phyloP scores from a whole-genome alignment of 495 filamentous ascomycete species.

The Tuber indicum region DNA sequence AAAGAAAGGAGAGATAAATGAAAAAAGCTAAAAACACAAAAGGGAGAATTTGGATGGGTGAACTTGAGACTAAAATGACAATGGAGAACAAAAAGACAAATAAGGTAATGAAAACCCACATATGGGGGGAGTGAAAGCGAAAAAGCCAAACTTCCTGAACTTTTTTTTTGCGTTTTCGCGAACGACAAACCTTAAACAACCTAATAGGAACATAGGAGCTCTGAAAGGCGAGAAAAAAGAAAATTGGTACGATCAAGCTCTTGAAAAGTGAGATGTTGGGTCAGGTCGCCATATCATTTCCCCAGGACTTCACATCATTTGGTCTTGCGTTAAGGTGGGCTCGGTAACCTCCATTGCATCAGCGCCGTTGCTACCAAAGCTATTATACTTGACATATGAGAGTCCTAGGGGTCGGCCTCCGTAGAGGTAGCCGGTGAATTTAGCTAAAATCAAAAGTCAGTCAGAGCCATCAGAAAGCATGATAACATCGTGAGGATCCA shows the following conservation, averaged over 20 bases:
- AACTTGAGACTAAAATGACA: slow-evolving; percentile 29
- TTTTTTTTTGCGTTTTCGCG: neutral
- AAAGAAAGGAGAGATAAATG: neutral
- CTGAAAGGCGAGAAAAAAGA: slow-evolving; percentile 17
- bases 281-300: slow-evolving; percentile 11
- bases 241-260: slow-evolving; percentile 19
- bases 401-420: slow-evolving; percentile 90
- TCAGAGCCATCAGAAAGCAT: neutral
- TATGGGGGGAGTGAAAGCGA: slow-evolving; percentile 24
- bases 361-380: slow-evolving; percentile 55
- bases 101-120: slow-evolving; percentile 25
- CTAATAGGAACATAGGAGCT: neutral
- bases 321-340: slow-evolving; percentile 82
- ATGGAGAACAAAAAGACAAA: slow-evolving; percentile 32
- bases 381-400: slow-evolving; percentile 80
- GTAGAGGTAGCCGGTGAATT: slow-evolving; percentile 96
- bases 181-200: neutral
- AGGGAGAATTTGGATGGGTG: slow-evolving; percentile 21
- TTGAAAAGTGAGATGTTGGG: slow-evolving; percentile 18
- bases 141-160: slow-evolving; percentile 5
- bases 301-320: slow-evolving; percentile 71
- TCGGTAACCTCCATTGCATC: slow-evolving; percentile 79
- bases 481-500: slow-evolving; percentile 31
- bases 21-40: slow-evolving; percentile 37
- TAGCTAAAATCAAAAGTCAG: slow-evolving; percentile 50